phyloP scores from a whole-genome alignment of 108 stramenopile species.

The Seminavis robusta region DNA sequence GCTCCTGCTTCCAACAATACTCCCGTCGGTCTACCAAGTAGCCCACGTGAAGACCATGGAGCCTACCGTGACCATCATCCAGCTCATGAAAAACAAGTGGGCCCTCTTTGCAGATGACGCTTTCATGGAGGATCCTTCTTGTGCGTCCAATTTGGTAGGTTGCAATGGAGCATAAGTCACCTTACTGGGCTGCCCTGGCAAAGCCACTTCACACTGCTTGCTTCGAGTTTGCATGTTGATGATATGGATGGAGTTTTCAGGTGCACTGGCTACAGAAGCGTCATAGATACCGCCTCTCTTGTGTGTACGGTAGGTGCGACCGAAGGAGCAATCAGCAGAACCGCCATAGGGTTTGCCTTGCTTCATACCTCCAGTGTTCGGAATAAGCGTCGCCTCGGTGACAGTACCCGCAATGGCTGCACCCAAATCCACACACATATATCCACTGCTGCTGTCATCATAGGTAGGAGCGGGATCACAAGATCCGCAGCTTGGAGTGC shows the following conservation, averaged over 20 bases:
- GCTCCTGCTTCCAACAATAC: too few species aligned
- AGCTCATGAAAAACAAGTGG: too few species aligned
- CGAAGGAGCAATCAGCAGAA: slow-evolving; percentile 17
- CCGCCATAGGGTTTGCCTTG: slow-evolving; percentile 6
- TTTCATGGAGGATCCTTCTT: too few species aligned
- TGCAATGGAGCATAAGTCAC: slow-evolving; percentile 16
- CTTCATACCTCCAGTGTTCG: slow-evolving; percentile 8
- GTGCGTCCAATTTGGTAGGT: too few species aligned
- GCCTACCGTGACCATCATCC: too few species aligned
- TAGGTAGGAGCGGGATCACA: slow-evolving; percentile 3
- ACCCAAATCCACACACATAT: slow-evolving; percentile 4
- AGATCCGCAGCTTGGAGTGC: slow-evolving; percentile 11
- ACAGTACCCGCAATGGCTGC: not conserved
- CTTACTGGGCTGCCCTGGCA: slow-evolving; percentile 1
- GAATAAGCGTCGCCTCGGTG: not conserved
- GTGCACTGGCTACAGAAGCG: slow-evolving; percentile 12
- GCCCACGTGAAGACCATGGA: too few species aligned
- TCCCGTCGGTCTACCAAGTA: too few species aligned
- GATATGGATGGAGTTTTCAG: slow-evolving; percentile 7
- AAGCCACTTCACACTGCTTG: slow-evolving; percentile 2
- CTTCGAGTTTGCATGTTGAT: slow-evolving; percentile 8
- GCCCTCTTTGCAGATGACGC: too few species aligned
- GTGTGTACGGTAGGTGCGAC: slow-evolving; percentile 16
- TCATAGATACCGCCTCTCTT: slow-evolving; percentile 18
- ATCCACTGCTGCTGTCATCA: not conserved